Evolutionary conservation across 495 filamentous ascomycete genomes (phyloP).

Genomic region (Emericellopsis terricola): DNA sequence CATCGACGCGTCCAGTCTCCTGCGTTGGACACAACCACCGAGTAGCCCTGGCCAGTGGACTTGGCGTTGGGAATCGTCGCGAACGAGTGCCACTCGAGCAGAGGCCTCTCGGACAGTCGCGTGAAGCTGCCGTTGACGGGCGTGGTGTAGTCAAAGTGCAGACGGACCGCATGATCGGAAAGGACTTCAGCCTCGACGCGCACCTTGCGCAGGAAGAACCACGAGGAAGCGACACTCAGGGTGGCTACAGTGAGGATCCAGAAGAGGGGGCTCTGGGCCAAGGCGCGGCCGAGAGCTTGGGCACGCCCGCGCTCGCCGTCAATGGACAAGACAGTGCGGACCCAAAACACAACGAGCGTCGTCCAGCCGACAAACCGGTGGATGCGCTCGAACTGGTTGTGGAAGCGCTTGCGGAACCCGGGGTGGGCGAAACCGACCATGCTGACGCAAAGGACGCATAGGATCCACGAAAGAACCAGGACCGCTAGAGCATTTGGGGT

Average conservation of each 20-base stretch:
- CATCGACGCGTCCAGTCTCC: slow-evolving; percentile 65
- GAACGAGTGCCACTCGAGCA: slow-evolving; percentile 70
- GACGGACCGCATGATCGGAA: slow-evolving; percentile 50
- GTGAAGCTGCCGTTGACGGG: slow-evolving; percentile 36
- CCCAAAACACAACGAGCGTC: slow-evolving; percentile 42
- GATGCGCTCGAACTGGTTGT: slow-evolving; percentile 48
- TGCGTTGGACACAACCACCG: slow-evolving; percentile 55
- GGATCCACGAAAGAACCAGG: slow-evolving; percentile 22
- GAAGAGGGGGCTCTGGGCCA: slow-evolving; percentile 40
- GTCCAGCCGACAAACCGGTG: slow-evolving; percentile 54
- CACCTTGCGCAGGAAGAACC: slow-evolving; percentile 45
- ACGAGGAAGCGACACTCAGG: slow-evolving; percentile 43
- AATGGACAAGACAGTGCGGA: slow-evolving; percentile 25
- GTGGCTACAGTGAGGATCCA: slow-evolving; percentile 50
- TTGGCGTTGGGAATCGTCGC: slow-evolving; percentile 49
- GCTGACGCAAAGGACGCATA: slow-evolving; percentile 20
- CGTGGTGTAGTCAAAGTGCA: slow-evolving; percentile 46
- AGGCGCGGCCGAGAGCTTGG: slow-evolving; percentile 12
- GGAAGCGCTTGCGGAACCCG: slow-evolving; percentile 28
- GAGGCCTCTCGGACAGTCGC: slow-evolving; percentile 34
- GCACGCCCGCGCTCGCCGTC: slow-evolving; percentile 25
- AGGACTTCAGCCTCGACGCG: slow-evolving; percentile 42
- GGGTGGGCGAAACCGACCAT: slow-evolving; percentile 32
- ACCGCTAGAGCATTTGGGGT: slow-evolving; percentile 24
- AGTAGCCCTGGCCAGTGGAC: slow-evolving; percentile 39